These are phyloP conservation scores for Hansenula lynferdii DNA, from an alignment of 1,139 yeast genomes.

Conservation along the genomic window DNA sequence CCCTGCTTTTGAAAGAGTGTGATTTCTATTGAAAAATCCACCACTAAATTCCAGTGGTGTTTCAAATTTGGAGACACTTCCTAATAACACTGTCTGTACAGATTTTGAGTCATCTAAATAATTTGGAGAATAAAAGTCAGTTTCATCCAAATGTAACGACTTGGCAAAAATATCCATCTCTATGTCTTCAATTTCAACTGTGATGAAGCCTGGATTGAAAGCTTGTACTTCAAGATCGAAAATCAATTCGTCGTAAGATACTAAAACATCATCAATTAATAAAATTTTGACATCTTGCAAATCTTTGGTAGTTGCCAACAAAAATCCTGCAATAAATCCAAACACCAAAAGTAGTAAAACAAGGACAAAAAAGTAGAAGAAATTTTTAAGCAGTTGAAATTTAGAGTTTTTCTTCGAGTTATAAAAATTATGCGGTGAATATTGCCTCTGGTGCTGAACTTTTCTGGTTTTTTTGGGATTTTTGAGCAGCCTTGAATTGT, in stretches of 20 bases:
- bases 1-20: slow-evolving; percentile 56
- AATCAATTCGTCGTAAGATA: slow-evolving; percentile 79
- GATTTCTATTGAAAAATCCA: slow-evolving; percentile 64
- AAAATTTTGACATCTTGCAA: slow-evolving; percentile 59
- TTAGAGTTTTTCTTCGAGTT: slow-evolving; percentile 27
- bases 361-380: slow-evolving; percentile 52
- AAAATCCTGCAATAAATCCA: slow-evolving; percentile 80
- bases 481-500: slow-evolving; percentile 1
- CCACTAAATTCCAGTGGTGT: slow-evolving; percentile 75
- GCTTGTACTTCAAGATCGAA: slow-evolving; percentile 78
- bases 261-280: slow-evolving; percentile 64
- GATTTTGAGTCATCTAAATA: slow-evolving; percentile 10
- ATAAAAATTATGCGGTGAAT: slow-evolving; percentile 55
- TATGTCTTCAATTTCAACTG: slow-evolving; percentile 58
- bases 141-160: slow-evolving; percentile 42
- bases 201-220: slow-evolving; percentile 81
- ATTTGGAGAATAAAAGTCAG: slow-evolving; percentile 8
- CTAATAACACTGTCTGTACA: slow-evolving; percentile 72
- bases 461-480: slow-evolving; percentile 7
- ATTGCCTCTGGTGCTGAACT: slow-evolving; percentile 34
- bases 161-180: slow-evolving; percentile 88
- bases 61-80: slow-evolving; percentile 62
- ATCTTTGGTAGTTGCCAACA: slow-evolving; percentile 85
- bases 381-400: slow-evolving; percentile 33
- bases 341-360: slow-evolving; percentile 51